Evolutionary conservation across 2,329 filamentous ascomycete species (phyloP), one percentile per base, ranked within the genome.

Genomic region (Pseudopithomyces chartarum): DNA sequence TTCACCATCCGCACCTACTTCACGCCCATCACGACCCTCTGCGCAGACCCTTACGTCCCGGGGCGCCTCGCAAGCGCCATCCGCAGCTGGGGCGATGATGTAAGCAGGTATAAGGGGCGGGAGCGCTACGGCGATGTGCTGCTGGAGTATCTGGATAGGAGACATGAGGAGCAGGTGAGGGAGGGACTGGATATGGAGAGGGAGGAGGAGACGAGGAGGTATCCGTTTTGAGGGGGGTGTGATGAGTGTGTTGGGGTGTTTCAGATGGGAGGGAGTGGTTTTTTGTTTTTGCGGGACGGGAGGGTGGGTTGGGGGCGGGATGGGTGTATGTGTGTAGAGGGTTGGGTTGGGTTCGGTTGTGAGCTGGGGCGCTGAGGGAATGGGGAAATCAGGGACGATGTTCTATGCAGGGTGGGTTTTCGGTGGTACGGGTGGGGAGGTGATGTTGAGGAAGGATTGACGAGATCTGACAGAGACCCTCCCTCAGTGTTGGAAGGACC

Each of bases 1-100:
- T 94, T 94, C 66, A 93, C 90, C 0, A 91, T 94, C 49, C 80
- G 90, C 12, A 94, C 90, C 0, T 94, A 94, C 73, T 92, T 94
- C 67, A 84, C 87, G 57, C 89, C 89, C 0, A 76, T 94, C 29
- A 87, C 82, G 0, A 85, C 88, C 15, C 84, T 94, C 56, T 86
- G 78, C 0, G 73, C 85, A 70, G 90, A 94, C 76, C 85, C 87
- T 17, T 90, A 90, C 71, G 90, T 96, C 0, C 91, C 91, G 0
- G 91, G 91, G 0, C 76, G 91, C 33, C 73, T 96, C 67, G 91
- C 91, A 2, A 91, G 88, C 64, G 91, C 90, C 5, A 78, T 96
- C 3, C 80, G 91, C 38, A 94, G 90, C 72, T 95, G 91, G 91
- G 90, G 88, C 1, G 86, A 89, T 42, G 87, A 92, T 76, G 90